These are phyloP conservation scores for Musa balbisiana DNA, from an alignment of 202 grass and related monocot species.

Conservation along the genomic window DNA sequence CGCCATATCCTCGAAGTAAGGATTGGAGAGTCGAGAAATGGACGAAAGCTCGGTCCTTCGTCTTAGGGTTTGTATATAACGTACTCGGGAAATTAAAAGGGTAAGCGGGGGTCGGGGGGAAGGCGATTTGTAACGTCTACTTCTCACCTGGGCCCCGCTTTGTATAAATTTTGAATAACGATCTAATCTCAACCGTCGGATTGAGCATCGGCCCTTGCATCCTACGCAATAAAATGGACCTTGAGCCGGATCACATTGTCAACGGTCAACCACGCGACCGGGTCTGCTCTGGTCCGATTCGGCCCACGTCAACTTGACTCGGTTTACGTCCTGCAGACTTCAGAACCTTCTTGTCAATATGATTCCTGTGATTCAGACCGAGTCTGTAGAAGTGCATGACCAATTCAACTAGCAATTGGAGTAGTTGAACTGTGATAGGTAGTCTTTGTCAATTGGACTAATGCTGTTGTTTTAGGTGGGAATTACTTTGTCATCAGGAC, in stretches of 20 bases:
- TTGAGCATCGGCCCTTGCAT: background rate
- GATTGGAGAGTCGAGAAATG: background rate
- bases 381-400: no score
- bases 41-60: background rate
- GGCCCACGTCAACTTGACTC: no score
- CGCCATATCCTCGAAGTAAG: conserved; percentile 13
- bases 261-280: no score
- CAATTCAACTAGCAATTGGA: no score
- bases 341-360: no score
- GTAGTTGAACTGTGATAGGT: no score
- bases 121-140: conserved; percentile 12
- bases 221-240: background rate
- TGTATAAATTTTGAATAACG: background rate
- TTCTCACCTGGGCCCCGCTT: background rate
- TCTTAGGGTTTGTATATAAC: background rate
- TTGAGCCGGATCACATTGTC: background rate
- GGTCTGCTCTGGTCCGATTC: no score
- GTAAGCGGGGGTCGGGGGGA: background rate
- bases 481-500: no score
- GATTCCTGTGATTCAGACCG: no score
- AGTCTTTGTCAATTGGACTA: no score
- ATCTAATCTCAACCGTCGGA: background rate
- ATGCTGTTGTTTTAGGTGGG: no score
- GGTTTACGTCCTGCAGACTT: no score
- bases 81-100: background rate